Evolutionary conservation across 768 basidiomycete genomes (phyloP), one percentile per base, ranked within the genome.

Genomic region (Podaxis sp.): DNA sequence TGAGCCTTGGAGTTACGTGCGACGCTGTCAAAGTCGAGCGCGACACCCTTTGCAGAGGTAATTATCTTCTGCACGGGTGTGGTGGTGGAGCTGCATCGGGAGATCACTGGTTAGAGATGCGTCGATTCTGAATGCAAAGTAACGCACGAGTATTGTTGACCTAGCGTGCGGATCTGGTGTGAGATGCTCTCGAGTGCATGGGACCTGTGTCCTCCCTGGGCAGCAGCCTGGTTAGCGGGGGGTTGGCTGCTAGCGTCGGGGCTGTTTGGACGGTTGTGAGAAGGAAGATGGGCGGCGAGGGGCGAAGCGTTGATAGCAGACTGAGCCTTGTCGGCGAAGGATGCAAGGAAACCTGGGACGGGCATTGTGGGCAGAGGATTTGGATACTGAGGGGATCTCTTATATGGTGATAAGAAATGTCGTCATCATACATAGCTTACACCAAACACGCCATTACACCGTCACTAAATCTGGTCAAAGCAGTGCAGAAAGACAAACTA

Each of bases 241-340:
- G 81, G 76, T 56, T 82, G 78, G 9, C 68, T 62, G 12, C 75
- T 63, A 27, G 72, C 29, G 65, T 79, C 80, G 59, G 80, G 75
- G 63, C 73, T 77, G 59, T 66, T 68, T 19, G 77, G 71, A 50
- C 71, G 77, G 46, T 65, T 70, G 15, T 64, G 58, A 7, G 59
- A 61, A 27, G 84, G 86, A 6, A 85, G 67, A 74, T 86, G 84
- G 0, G 75, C 77, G 2, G 83, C 86, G 1, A 90, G 73, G 8
- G 87, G 82, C 0, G 87, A 79, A 25, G 85, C 80, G 60, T 83
- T 84, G 63, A 91, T 79, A 4, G 89, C 90, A 38, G 72, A 83
- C 73, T 91, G 89, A 1, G 90, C 90, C 75, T 91, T 93, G 72
- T 89, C 89, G 41, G 89, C 86, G 64, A 93, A 76, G 61, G 84